Evolutionary conservation across 2,329 filamentous ascomycete genomes (phyloP).

Genomic region (Elsinoe australis): DNA sequence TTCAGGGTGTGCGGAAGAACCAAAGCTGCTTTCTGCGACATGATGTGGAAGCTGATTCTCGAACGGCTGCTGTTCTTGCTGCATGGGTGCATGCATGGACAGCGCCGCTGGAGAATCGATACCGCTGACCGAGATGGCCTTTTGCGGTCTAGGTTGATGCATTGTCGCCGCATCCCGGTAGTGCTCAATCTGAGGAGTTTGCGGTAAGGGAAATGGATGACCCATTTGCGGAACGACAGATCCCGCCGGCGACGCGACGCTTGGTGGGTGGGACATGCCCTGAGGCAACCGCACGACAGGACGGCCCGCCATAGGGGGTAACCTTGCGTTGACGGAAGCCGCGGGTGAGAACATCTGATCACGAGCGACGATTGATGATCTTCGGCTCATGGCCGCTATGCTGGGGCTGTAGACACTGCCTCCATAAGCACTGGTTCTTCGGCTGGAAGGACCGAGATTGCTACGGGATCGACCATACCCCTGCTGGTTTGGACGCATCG

Average conservation of each 20-base stretch:
- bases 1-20: conserved; percentile 38
- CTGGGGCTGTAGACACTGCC: conserved; percentile 78
- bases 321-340: conserved; percentile 61
- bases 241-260: conserved; percentile 28
- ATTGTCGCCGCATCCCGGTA: conserved; percentile 61
- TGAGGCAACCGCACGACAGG: conserved; percentile 82
- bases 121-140: conserved; percentile 83
- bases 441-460: conserved; percentile 46
- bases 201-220: conserved; percentile 47
- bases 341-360: conserved; percentile 75
- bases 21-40: conserved; percentile 41
- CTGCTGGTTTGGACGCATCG: conserved; percentile 87
- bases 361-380: conserved; percentile 66
- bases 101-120: conserved; percentile 74
- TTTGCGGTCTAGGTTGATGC: conserved; percentile 92
- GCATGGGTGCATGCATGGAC: conserved; percentile 52
- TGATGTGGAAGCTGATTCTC: conserved; percentile 87
- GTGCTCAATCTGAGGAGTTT: conserved; percentile 52
- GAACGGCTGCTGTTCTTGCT: conserved; percentile 74
- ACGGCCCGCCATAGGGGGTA: conserved; percentile 37
- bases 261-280: conserved; percentile 35
- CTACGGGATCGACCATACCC: conserved; percentile 59
- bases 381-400: conserved; percentile 68
- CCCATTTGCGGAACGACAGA: conserved; percentile 42
- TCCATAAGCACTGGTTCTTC: conserved; percentile 41